Evolutionary conservation across 1,139 yeast species (phyloP).

Genomic region (Arxiozyma slooffiae): DNA sequence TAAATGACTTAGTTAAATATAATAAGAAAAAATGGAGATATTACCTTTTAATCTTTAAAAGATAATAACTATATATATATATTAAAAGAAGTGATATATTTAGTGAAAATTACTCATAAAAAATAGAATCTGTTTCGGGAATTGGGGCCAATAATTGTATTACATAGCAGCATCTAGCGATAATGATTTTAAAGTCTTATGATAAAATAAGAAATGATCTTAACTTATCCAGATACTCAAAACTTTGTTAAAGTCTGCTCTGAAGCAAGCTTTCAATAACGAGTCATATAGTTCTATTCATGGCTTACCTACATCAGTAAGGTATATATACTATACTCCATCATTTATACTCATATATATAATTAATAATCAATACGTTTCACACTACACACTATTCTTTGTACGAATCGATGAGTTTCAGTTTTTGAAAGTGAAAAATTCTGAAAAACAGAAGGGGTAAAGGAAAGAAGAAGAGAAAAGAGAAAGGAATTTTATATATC

Average conservation of each 20-base stretch:
- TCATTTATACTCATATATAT: too few species aligned
- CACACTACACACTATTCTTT: background rate
- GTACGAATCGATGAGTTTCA: background rate
- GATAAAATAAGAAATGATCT: conserved; percentile 20
- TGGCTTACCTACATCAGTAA: background rate
- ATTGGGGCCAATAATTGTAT: background rate
- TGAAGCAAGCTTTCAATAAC: conserved; percentile 19
- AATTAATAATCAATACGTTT: too few species aligned
- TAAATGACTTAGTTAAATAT: background rate
- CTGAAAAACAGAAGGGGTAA: background rate
- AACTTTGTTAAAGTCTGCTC: conserved; percentile 32
- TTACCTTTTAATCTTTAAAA: too few species aligned
- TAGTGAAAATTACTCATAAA: conserved; percentile 24
- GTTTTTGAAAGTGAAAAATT: background rate
- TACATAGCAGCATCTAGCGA: background rate
- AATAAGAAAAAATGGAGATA: background rate
- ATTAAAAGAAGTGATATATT: conserved; percentile 20
- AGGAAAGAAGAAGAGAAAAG: background rate
- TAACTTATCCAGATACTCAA: conserved; percentile 17
- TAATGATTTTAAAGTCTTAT: conserved; percentile 20
- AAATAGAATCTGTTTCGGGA: conserved; percentile 15
- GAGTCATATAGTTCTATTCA: too few species aligned
- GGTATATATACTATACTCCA: background rate
- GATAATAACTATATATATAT: too few species aligned
- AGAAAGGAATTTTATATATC: too few species aligned